Percentiles rank a stretch among this genome's conserved stretches.
Evolutionary conservation across 768 basidiomycete genomes (phyloP).

Genomic region (Jaapia argillacea): DNA sequence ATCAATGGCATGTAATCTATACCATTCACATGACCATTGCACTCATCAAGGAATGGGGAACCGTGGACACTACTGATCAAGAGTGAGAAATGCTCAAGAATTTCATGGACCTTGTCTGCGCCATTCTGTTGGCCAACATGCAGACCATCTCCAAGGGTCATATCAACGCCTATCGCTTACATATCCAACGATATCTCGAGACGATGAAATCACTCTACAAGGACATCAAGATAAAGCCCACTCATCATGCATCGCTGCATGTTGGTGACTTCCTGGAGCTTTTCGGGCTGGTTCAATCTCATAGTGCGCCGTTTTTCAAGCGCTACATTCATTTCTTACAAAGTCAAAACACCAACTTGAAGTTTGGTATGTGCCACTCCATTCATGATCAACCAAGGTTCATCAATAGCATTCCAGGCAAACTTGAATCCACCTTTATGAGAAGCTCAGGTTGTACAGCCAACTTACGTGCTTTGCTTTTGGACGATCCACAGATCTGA

Average conservation of each 20-base stretch:
- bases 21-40: conserved; percentile 12
- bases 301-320: too few species aligned
- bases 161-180: neutral
- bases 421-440: too few species aligned
- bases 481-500: too few species aligned
- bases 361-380: too few species aligned
- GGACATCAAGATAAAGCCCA: neutral
- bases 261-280: neutral
- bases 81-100: neutral
- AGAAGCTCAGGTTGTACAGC: too few species aligned
- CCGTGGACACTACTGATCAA: too few species aligned
- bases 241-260: neutral
- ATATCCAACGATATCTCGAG: neutral
- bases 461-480: too few species aligned
- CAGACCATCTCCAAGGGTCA: neutral
- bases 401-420: too few species aligned
- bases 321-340: too few species aligned
- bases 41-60: conserved; percentile 15
- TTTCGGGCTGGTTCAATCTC: neutral
- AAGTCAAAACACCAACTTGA: too few species aligned
- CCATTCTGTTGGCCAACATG: neutral
- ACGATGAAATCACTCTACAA: neutral
- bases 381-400: too few species aligned
- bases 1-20: conserved; percentile 12
- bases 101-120: neutral